These are phyloP conservation scores for Debaryomycetaceae sp. DNA, from an alignment of 1,139 yeast genomes.

Conservation along the genomic window DNA sequence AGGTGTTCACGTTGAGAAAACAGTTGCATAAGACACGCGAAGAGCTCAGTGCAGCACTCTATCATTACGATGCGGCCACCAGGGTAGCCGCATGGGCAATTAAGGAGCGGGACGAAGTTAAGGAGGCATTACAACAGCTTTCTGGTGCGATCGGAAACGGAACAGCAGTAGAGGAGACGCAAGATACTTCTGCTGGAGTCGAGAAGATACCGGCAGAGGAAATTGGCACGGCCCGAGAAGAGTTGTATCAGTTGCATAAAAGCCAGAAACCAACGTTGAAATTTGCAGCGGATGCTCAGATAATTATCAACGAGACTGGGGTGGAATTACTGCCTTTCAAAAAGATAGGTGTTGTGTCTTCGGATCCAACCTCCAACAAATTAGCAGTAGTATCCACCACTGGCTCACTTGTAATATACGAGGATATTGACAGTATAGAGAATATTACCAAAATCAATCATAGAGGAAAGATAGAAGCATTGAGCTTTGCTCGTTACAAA, in stretches of 20 bases:
- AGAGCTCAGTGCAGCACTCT: slow-evolving; percentile 73
- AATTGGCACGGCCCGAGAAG: slow-evolving; percentile 32
- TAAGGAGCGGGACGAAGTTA: slow-evolving; percentile 72
- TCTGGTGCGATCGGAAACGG: slow-evolving; percentile 28
- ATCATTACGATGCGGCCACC: slow-evolving; percentile 87
- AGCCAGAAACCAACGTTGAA: slow-evolving; percentile 36
- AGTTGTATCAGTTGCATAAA: slow-evolving; percentile 42
- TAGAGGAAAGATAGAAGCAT: slow-evolving; percentile 14
- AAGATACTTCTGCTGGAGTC: slow-evolving; percentile 6
- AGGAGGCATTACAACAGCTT: slow-evolving; percentile 52
- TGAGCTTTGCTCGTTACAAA: slow-evolving; percentile 12
- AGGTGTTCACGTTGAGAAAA: slow-evolving; percentile 71
- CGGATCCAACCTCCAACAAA: slow-evolving; percentile 12
- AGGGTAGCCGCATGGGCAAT: slow-evolving; percentile 76
- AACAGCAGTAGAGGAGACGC: slow-evolving; percentile 5
- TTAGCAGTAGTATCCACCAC: slow-evolving; percentile 18
- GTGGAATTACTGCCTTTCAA: slow-evolving; percentile 14
- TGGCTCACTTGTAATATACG: slow-evolving; percentile 22
- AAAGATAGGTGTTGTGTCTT: slow-evolving; percentile 11
- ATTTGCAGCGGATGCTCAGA: slow-evolving; percentile 13
- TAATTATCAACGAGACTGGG: slow-evolving; percentile 8
- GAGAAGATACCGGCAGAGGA: slow-evolving; percentile 18
- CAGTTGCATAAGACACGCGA: slow-evolving; percentile 65
- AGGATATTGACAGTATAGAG: slow-evolving; percentile 8
- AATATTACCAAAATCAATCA: slow-evolving; percentile 11